Evolutionary conservation across 345 rosid genomes (phyloP).

Genomic region (Hypericum androsaemum): DNA sequence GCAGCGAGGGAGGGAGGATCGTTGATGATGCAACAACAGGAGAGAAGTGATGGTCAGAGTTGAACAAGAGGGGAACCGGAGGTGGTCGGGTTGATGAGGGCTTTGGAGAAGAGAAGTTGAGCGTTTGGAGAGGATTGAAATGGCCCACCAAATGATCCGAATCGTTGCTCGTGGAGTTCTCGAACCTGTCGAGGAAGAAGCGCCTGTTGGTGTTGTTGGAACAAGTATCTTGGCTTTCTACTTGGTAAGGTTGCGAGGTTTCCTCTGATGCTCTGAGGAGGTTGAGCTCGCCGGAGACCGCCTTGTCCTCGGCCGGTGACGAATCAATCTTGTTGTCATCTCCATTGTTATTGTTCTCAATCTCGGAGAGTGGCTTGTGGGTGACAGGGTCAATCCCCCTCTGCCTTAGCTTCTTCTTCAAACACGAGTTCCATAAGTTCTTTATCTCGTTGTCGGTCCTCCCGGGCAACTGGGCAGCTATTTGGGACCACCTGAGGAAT

Average conservation of each 20-base stretch:
- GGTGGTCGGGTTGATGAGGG: slow-evolving; percentile 32
- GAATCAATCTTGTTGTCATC: too few relatives aligned
- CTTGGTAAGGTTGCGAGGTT: slow-evolving; percentile 15
- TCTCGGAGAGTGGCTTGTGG: slow-evolving; percentile 32
- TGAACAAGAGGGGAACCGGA: not conserved
- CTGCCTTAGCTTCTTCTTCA: slow-evolving; percentile 23
- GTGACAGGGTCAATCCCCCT: slow-evolving; percentile 24
- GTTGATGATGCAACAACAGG: too few relatives aligned
- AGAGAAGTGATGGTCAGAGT: too few relatives aligned
- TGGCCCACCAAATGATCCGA: slow-evolving; percentile 33
- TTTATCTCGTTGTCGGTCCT: slow-evolving; percentile 24
- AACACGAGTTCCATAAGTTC: slow-evolving; percentile 24
- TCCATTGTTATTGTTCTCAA: slow-evolving; percentile 29
- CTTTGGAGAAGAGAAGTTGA: slow-evolving; percentile 32
- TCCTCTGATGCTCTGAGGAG: slow-evolving; percentile 12
- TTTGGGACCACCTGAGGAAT: slow-evolving; percentile 21
- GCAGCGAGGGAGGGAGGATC: slow-evolving; percentile 8
- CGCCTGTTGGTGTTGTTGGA: slow-evolving; percentile 36
- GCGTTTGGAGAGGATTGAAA: slow-evolving; percentile 52
- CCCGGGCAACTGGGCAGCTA: slow-evolving; percentile 24
- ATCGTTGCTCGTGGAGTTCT: slow-evolving; percentile 15
- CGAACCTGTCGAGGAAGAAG: slow-evolving; percentile 36
- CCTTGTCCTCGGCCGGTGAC: slow-evolving; percentile 17
- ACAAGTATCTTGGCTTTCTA: slow-evolving; percentile 12
- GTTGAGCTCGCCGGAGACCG: slow-evolving; percentile 12